Evolutionary conservation across 2,329 filamentous ascomycete genomes (phyloP), one percentile per base, ranked within the genome.

Genomic region (Xylaria sp.): DNA sequence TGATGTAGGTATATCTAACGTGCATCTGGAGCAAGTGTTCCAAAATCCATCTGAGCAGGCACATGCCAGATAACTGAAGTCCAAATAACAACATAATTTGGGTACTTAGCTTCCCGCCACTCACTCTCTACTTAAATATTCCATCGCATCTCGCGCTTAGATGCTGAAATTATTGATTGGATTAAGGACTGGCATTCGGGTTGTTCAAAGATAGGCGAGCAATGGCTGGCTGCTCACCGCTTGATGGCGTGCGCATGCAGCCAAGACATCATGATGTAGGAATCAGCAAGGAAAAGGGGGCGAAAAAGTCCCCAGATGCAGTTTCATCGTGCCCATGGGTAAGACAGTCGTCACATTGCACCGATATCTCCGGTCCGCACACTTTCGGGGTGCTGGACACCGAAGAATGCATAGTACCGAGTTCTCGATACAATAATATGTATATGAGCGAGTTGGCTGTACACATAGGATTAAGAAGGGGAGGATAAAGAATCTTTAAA

Each of bases 231-330:
- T 61, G 51, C 59, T 69, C 69, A 71, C 69, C 66, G 69, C 69
- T 57, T 64, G 51, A 66, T 65, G 66, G 63, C 59, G 56, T 66
- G 66, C 63, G 61, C 60, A 69, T 69, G 69, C 69, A 64, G 66
- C 63, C 63, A 69, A 66, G 63, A 66, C 56, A 33, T 31, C 17
- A 63, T 36, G 59, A 49, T 58, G 63, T 49, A 40, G 66, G 59
- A 64, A 38, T 4, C 20, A 53, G 53, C 49, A 62, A 38, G 49
- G 42, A 13, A 66, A 68, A 46, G 36, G 48, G 48, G 60, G 2
- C 10, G 33, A 46, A 11, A 23, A 36, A 42, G 44, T 40, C 17
- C 40, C 46, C 6, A 11, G 44, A 46, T 26, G 46, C 48, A 60
- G 40, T 15, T 61, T 56, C 48, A 57, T 46, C 26, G n/a, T 57